Percentiles rank a stretch among this genome's conserved stretches.
Conservation (phyloP, 2,329 filamentous ascomycete species). For the Thermomyces lanuginosus region DNA sequence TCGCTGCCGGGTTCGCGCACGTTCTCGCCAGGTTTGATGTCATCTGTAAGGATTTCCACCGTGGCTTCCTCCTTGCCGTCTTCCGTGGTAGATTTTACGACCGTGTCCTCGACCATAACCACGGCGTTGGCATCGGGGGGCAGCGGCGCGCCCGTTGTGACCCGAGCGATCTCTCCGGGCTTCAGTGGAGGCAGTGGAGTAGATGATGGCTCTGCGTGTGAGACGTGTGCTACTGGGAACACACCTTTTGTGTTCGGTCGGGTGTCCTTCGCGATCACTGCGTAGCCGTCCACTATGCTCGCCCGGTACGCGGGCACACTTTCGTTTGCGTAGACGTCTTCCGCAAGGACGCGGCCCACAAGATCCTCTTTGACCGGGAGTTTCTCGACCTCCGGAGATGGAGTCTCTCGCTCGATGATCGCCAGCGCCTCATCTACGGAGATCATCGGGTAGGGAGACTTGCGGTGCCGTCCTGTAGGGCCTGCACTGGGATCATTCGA, state of each 20-base stretch:
- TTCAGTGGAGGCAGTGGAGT: constrained; percentile 44
- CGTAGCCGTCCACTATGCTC: constrained; percentile 95
- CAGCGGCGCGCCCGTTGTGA: constrained; percentile 86
- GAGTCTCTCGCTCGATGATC: constrained; percentile 57
- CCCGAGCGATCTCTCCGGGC: constrained; percentile 64
- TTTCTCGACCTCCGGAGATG: constrained; percentile 41
- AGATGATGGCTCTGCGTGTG: constrained; percentile 63
- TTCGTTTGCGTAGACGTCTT: constrained; percentile 64
- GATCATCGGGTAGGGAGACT: constrained; percentile 86
- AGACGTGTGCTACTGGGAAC: constrained; percentile 75
- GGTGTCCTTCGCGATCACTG: constrained; percentile 46
- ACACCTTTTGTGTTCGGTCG: constrained; percentile 52
- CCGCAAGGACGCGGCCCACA: constrained; percentile 63
- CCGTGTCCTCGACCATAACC: constrained; percentile 92
- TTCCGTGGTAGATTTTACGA: constrained; percentile 56
- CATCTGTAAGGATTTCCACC: constrained; percentile 68
- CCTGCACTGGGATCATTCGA: constrained; percentile 46
- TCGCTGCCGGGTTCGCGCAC: constrained; percentile 85
- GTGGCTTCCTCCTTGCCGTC: constrained; percentile 74
- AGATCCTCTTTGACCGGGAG: constrained; percentile 48
- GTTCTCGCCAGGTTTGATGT: constrained; percentile 65
- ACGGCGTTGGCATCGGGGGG: constrained; percentile 80
- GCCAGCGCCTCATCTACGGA: constrained; percentile 64
- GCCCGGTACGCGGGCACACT: constrained; percentile 85
- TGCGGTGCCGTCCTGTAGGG: constrained; percentile 54